A percentile compares a stretch with the other conserved stretches of the same genome.
phyloP scores from a whole-genome alignment of 805 yeast species.

The Metschnikowia cubensis region DNA sequence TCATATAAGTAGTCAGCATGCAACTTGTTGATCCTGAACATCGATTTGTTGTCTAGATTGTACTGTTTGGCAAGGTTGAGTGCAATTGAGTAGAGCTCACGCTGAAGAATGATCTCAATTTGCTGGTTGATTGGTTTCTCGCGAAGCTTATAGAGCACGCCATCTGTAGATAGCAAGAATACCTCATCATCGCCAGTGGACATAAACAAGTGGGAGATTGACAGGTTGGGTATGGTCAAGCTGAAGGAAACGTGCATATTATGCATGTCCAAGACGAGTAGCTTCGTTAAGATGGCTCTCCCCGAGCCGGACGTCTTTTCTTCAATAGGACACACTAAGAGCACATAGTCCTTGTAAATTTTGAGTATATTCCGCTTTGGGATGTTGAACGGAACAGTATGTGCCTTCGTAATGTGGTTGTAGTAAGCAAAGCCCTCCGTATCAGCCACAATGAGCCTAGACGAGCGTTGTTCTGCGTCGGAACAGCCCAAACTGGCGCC shows the following conservation, averaged over 20 bases:
- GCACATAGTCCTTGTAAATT: slow-evolving; percentile 48
- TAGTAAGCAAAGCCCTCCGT: slow-evolving; percentile 63
- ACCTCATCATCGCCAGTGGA: slow-evolving; percentile 48
- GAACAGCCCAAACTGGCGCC: slow-evolving; percentile 53
- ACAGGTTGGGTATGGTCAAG: slow-evolving; percentile 57
- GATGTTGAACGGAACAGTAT: slow-evolving; percentile 52
- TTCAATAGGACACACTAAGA: slow-evolving; percentile 50
- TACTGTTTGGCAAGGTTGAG: slow-evolving; percentile 54
- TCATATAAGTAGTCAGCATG: slow-evolving; percentile 73
- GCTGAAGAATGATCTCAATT: slow-evolving; percentile 60
- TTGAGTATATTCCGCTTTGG: slow-evolving; percentile 51
- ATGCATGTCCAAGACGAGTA: slow-evolving; percentile 63
- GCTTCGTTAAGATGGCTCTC: slow-evolving; percentile 42
- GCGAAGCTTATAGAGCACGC: slow-evolving; percentile 61
- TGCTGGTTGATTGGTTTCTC: slow-evolving; percentile 68
- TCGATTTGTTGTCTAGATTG: slow-evolving; percentile 26
- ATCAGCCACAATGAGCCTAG: slow-evolving; percentile 61
- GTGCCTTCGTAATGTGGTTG: slow-evolving; percentile 49
- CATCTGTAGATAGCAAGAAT: slow-evolving; percentile 68
- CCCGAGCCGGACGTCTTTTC: slow-evolving; percentile 16
- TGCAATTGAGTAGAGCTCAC: slow-evolving; percentile 72
- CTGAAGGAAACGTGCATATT: slow-evolving; percentile 70
- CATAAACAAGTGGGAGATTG: slow-evolving; percentile 55
- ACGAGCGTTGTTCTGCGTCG: slow-evolving; percentile 38
- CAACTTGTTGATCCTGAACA: slow-evolving; percentile 30